phyloP scores from a whole-genome alignment of 2,329 filamentous ascomycete species.

The Colletotrichum tropicicola region DNA sequence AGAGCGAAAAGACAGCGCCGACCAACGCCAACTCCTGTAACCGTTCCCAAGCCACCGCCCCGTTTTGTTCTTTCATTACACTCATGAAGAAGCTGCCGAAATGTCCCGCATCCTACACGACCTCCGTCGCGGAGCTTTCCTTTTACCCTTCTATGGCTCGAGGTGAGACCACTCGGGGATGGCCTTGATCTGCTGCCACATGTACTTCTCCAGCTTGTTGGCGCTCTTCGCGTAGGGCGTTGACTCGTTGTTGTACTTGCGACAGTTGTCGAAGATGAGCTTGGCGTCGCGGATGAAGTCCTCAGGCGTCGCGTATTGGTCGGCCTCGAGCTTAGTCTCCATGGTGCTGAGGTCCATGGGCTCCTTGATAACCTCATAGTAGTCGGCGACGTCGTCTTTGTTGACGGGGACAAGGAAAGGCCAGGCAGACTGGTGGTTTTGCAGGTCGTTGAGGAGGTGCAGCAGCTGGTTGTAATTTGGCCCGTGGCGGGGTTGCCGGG shows the following conservation, averaged over 20 bases:
- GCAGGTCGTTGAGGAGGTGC: conserved; percentile 91
- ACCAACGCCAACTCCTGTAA: conserved; percentile 19
- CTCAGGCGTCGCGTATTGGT: conserved; percentile 89
- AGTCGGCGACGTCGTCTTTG: conserved; percentile 95
- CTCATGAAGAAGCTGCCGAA: conserved; percentile 7
- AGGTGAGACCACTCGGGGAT: conserved; percentile 90
- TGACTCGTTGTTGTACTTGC: conserved; percentile 94
- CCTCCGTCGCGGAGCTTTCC: conserved; percentile 4
- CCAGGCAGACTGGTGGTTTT: conserved; percentile 94
- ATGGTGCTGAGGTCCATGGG: conserved; percentile 97
- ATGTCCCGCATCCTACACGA: conserved; percentile 9
- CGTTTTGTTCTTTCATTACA: conserved; percentile 4
- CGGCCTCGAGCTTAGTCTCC: conserved; percentile 94
- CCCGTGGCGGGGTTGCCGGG: conserved; percentile 92
- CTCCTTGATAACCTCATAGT: conserved; percentile 97
- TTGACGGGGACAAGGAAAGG: conserved; percentile 95
- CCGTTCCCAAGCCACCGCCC: not conserved
- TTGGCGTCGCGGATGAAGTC: conserved; percentile 91
- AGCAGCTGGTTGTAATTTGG: conserved; percentile 96
- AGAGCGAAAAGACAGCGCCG: not conserved
- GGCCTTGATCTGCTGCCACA: conserved; percentile 92
- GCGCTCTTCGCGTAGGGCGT: conserved; percentile 96
- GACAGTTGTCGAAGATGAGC: conserved; percentile 93
- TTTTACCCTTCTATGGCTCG: conserved; percentile 51
- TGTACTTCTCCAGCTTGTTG: conserved; percentile 90